These are phyloP conservation scores for Phialemonium atrogriseum DNA, from an alignment of 2,329 filamentous ascomycete species.

Conservation along the genomic window DNA sequence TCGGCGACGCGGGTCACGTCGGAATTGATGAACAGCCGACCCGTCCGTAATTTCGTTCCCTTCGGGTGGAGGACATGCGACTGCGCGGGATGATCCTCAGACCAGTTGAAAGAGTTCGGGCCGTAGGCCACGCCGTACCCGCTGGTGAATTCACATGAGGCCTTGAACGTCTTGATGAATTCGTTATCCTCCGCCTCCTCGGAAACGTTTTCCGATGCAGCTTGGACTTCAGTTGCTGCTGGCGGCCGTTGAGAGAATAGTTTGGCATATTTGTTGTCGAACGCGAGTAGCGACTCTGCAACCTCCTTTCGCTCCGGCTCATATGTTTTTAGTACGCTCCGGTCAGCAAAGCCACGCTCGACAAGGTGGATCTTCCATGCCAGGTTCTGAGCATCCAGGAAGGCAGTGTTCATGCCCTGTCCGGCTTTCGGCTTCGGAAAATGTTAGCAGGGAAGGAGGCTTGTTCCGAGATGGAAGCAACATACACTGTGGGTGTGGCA, in stretches of 20 bases:
- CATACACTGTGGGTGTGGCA: slow-evolving; percentile 69
- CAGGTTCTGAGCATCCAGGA: slow-evolving; percentile 76
- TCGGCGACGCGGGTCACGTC: slow-evolving; percentile 83
- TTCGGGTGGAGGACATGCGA: slow-evolving; percentile 61
- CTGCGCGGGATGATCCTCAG: slow-evolving; percentile 59
- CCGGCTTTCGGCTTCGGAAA: slow-evolving; percentile 60
- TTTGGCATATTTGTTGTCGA: slow-evolving; percentile 84
- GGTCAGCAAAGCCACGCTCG: slow-evolving; percentile 70
- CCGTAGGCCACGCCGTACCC: slow-evolving; percentile 86
- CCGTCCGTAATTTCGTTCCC: slow-evolving; percentile 59
- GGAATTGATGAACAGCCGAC: slow-evolving; percentile 67
- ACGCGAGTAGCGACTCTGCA: slow-evolving; percentile 75
- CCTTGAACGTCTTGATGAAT: slow-evolving; percentile 86
- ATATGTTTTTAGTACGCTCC: slow-evolving; percentile 73
- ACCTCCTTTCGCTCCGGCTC: slow-evolving; percentile 78
- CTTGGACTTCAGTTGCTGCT: slow-evolving; percentile 62
- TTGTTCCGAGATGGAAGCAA: slow-evolving; percentile 6
- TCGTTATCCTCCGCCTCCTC: slow-evolving; percentile 43
- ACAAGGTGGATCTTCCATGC: slow-evolving; percentile 96
- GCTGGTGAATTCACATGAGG: slow-evolving; percentile 83
- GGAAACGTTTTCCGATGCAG: slow-evolving; percentile 39
- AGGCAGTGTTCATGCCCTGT: slow-evolving; percentile 74
- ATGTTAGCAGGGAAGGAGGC: not conserved
- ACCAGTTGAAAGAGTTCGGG: slow-evolving; percentile 80
- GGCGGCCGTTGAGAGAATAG: slow-evolving; percentile 77